Evolutionary conservation across 345 rosid genomes (phyloP), one percentile per base, ranked within the genome.

Genomic region (Bretschneidera sinensis): DNA sequence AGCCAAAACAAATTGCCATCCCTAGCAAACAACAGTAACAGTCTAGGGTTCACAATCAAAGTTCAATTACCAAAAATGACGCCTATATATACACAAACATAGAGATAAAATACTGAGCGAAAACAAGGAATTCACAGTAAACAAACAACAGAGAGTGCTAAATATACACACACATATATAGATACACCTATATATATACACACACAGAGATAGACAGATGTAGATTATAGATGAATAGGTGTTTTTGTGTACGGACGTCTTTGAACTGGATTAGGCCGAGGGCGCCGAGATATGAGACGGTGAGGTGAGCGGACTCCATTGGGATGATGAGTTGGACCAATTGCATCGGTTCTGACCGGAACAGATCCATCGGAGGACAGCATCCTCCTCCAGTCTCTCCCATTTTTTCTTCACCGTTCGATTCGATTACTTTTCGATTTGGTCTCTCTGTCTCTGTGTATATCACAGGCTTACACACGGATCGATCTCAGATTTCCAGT

Each of bases 241-340:
- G n/a, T n/a, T n/a, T n/a, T n/a, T n/a, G 58, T 11, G 59, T 56
- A 85, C 92, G 70, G 34, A 88, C 99, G 53, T 94, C 97, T 81
- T 94, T 94, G 88, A 94, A 90, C 74, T 90, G 99, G 55, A 94
- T 64, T 69, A 90, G 86, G 59, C 96, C 99, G 55, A 86, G 90
- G 74, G 88, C 92, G 9, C 96, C 97, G 67, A 94, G 92, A 71
- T 88, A 88, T 31, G 95, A 83, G 71, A 90, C 92, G 60, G 95
- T 88, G 65, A 83, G 84, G 68, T 85, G 95, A 64, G 96, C 90
- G 19, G 97, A 86, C 74, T 90, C 96, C 64, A 90, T 82, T 1
- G 99, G 99, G 70, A 94, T 79, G 72, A 87, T 87, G 80, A 90
- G 76, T 67, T 87, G 99, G 21, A 88, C 89, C 76, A 94, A 81